phyloP scores from a whole-genome alignment of 768 basidiomycete species.

The Inosperma sp. region DNA sequence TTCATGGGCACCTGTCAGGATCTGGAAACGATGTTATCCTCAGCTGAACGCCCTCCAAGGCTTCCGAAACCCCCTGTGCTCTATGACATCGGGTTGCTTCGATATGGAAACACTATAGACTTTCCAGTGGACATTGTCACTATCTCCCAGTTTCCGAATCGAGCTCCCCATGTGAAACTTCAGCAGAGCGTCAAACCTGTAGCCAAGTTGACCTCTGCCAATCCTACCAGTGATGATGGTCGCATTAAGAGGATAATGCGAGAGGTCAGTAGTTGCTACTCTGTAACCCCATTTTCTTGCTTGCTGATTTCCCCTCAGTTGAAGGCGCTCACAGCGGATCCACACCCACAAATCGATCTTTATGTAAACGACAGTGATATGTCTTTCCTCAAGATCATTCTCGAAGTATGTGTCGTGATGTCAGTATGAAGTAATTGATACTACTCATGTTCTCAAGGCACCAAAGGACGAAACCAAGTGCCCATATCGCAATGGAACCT shows the following conservation, averaged over 20 bases:
- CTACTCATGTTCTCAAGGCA: neutral
- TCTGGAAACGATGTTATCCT: constrained; percentile 8
- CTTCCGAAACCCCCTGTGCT: neutral
- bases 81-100: neutral
- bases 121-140: constrained; percentile 6
- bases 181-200: constrained; percentile 1
- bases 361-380: constrained; percentile 7
- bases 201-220: neutral
- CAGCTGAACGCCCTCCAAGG: constrained; percentile 4
- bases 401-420: constrained; percentile 1
- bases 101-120: neutral
- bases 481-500: constrained; percentile 5
- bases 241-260: constrained; percentile 6
- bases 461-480: constrained; percentile 1
- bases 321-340: constrained; percentile 2
- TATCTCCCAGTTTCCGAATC: constrained; percentile 4
- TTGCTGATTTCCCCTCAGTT: neutral
- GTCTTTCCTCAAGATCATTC: constrained; percentile 7
- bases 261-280: neutral
- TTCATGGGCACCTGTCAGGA: neutral
- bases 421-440: neutral
- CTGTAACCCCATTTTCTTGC: neutral
- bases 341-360: constrained; percentile 6
- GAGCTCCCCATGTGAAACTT: constrained; percentile 4
- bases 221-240: neutral